Evolutionary conservation across 2,329 filamentous ascomycete genomes (phyloP), one percentile per base, ranked within the genome.

Genomic region (Helminthosporium solani): DNA sequence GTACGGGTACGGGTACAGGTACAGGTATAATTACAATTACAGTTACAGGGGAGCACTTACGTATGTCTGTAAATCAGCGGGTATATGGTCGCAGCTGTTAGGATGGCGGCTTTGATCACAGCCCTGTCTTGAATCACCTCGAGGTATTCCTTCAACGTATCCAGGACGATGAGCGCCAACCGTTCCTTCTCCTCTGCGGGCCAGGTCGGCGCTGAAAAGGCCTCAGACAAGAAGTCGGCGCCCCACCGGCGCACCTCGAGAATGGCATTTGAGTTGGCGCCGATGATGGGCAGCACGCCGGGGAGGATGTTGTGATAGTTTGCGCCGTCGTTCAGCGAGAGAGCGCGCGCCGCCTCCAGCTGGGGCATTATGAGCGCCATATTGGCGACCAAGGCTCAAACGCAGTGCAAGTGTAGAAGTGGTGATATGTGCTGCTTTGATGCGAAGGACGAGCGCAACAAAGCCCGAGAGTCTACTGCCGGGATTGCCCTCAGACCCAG

Each of bases 201-300:
- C 60, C 97, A 78, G 18, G 87, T 83, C n/a, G 95, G 94, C 49
- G 89, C 95, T 46, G 94, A 87, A 73, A 99, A 97, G 2, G 91
- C 90, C 75, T 99, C 94, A 46, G 92, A 90, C 34, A 99, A 78
- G 66, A 99, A 99, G 51, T 96, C 91, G 53, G 91, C 86, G 20
- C 92, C 94, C 94, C 94, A 99, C 86, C 91, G 79, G 71, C 90
- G 87, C 62, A 97, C 76, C 71, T 95, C 89, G 46, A 96, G 73
- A 50, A 55, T 61, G 35, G 67, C 61, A 37, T 83, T 80, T 53
- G 88, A 81, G 55, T 80, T 78, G 19, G 27, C 39, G 50, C 86
- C 85, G 70, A 96, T 88, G 62, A 97, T 91, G 45, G 91, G 90
- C n/a, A 97, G 76, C 53, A 97, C 90, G 38, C 90, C 90, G 64